Base-by-base conservation (phyloP, 164 flowering plant species). In the Liriodendron chinense region DNA sequence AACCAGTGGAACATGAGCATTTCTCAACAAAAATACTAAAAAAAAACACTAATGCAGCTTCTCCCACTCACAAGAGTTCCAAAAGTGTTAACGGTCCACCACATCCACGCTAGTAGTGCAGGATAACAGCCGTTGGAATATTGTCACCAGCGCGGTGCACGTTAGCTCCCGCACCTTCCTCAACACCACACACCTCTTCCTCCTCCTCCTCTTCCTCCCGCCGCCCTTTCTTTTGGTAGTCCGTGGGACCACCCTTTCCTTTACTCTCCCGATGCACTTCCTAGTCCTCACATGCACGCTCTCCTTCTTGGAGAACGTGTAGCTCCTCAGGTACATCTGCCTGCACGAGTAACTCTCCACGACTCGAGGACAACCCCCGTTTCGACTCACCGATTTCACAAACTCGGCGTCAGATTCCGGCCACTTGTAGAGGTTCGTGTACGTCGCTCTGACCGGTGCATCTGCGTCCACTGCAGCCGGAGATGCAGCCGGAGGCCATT, bases 301-400 rank as follows among this genome's bases (percentile, higher is more conserved):
- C 59, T 92, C 96, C 79, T 92, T 83, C 83, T 83, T 87, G 0
- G 93, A 85, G 74, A 94, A 94, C 0, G 89, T 89, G 81, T 94
- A 92, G 84, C 98, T 94, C 74, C 92, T 79, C 67, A 94, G 76
- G 63, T 88, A 94, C 80, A 92, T 74, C 74, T 92, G 96, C 81
- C 98, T 73, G 83, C 97, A 92, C 0, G 94, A 94, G 16, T 87
- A 80, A 75, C 93, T 85, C 74, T 92, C 98, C 79, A 94, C 95
- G 59, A 94, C 91, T 72, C 85, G 78, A 0, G 93, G 87, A 16
- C 34, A 12, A 16, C 69, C 43, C 12, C 63, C 63, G 34, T 25
- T 63, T 18, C 53, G 25, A 48, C 34, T 18, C 63, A 75, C 77
- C 26, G 71, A 67, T 59, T 25, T 69, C 23, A 70, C 78, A 50